Conservation (phyloP, 1,284 basidiomycete species). For the Clitocybe nebularis region DNA sequence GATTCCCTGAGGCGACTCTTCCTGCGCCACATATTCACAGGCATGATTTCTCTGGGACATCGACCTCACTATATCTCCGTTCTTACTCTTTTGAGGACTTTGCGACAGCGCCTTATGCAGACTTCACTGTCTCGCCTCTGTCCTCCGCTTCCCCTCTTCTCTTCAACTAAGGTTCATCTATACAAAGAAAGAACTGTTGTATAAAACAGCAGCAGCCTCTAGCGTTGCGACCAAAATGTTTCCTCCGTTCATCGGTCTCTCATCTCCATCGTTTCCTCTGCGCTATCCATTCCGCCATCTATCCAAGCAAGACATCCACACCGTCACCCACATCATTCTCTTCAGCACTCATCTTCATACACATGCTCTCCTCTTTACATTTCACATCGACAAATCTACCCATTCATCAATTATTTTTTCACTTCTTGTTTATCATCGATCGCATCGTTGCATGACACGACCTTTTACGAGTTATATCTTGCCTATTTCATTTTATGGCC, state of each 20-base stretch:
- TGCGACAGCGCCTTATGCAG: conserved; percentile 37
- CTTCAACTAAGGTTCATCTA: conserved; percentile 35
- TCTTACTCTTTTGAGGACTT: conserved; percentile 35
- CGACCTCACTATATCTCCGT: conserved; percentile 27
- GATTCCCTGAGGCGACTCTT: conserved; percentile 22
- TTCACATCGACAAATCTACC: conserved; percentile 8
- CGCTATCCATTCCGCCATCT: conserved; percentile 6
- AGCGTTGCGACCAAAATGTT: conserved; percentile 3
- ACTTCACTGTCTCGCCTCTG: conserved; percentile 48
- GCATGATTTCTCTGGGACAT: conserved; percentile 16
- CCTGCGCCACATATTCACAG: conserved; percentile 19
- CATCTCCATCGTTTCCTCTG: conserved; percentile 6
- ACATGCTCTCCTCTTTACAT: conserved; percentile 11
- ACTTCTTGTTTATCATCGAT: conserved; percentile 22
- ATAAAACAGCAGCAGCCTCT: conserved; percentile 2
- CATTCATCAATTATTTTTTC: conserved; percentile 19
- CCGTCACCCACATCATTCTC: conserved; percentile 3
- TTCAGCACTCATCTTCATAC: conserved; percentile 5
- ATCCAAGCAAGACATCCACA: conserved; percentile 8
- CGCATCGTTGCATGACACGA: conserved; percentile 31
- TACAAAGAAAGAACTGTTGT: background rate
- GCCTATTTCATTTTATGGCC: conserved; percentile 11
- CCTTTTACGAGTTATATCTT: conserved; percentile 21
- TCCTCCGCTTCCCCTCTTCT: conserved; percentile 41
- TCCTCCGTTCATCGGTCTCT: conserved; percentile 11